Evolutionary conservation across 2,329 filamentous ascomycete species (phyloP).

Genomic region (Nakataea oryzae): DNA sequence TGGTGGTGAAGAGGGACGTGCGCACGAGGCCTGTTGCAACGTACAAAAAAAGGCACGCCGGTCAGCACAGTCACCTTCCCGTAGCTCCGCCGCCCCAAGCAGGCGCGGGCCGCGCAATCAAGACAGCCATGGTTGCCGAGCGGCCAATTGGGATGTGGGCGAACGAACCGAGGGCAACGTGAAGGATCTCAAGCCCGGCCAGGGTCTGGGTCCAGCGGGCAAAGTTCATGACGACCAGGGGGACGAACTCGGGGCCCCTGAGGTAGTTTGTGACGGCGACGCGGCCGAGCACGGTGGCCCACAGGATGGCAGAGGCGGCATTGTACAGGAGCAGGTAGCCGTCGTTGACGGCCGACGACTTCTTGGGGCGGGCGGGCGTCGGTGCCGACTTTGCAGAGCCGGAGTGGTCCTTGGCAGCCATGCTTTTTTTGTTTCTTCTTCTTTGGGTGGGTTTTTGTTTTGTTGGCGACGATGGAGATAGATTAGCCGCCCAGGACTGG

Average conservation of each 20-base stretch:
- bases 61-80: not conserved
- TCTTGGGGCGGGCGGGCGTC: constrained; percentile 29
- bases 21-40: constrained; percentile 63
- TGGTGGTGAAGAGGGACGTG: constrained; percentile 73
- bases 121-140: not conserved
- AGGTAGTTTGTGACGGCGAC: constrained; percentile 44
- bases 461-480: not conserved
- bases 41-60: not conserved
- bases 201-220: constrained; percentile 75
- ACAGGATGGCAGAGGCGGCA: constrained; percentile 62
- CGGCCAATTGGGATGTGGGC: not conserved
- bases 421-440: constrained; percentile 2
- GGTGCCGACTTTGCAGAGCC: constrained; percentile 7
- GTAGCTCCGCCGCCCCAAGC: too few species aligned
- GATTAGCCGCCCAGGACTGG: not conserved
- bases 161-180: constrained; percentile 61
- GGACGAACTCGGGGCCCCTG: constrained; percentile 48
- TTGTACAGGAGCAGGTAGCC: constrained; percentile 81
- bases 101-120: not conserved
- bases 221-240: constrained; percentile 52
- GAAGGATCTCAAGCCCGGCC: constrained; percentile 73
- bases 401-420: constrained; percentile 13
- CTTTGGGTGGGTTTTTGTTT: not conserved
- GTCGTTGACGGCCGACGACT: constrained; percentile 26
- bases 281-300: constrained; percentile 66